phyloP scores from a whole-genome alignment of 2,329 filamentous ascomycete genomes.

The Cordyceps cateniannulata region DNA sequence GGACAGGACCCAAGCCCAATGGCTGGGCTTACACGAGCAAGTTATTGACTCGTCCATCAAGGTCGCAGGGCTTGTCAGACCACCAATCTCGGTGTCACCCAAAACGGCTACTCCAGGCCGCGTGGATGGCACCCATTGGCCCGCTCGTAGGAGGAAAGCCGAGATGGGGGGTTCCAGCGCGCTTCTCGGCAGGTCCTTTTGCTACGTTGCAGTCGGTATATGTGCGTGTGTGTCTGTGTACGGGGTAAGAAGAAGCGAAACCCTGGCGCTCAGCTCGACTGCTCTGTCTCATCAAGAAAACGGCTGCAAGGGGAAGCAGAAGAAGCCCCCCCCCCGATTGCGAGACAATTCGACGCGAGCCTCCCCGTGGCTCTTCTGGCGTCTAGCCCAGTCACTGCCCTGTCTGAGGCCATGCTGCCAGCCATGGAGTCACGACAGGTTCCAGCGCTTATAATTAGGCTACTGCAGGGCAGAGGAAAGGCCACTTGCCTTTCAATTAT shows the following conservation, averaged over 20 bases:
- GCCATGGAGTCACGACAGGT: neutral
- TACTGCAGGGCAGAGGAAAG: neutral
- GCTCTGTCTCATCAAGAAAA: neutral
- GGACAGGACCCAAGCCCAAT: neutral
- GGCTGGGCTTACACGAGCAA: neutral
- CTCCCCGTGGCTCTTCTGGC: neutral
- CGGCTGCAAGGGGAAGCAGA: neutral
- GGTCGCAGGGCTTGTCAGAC: neutral
- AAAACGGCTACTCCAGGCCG: slow-evolving; percentile 2
- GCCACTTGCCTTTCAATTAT: neutral
- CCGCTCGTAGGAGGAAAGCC: neutral
- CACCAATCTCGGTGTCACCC: slow-evolving; percentile 5
- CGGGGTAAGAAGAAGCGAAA: neutral
- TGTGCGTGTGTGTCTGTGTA: neutral
- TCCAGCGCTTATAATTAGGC: neutral
- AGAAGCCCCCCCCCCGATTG: neutral
- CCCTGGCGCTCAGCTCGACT: neutral
- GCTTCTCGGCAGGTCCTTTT: neutral
- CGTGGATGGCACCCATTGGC: neutral
- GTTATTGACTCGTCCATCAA: neutral
- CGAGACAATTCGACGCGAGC: neutral
- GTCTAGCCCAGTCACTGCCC: neutral
- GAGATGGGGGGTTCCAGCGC: neutral
- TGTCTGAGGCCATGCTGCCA: neutral
- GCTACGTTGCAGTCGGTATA: neutral